Conservation (phyloP, 1,284 basidiomycete genomes). For the Ganoderma meredithae region DNA sequence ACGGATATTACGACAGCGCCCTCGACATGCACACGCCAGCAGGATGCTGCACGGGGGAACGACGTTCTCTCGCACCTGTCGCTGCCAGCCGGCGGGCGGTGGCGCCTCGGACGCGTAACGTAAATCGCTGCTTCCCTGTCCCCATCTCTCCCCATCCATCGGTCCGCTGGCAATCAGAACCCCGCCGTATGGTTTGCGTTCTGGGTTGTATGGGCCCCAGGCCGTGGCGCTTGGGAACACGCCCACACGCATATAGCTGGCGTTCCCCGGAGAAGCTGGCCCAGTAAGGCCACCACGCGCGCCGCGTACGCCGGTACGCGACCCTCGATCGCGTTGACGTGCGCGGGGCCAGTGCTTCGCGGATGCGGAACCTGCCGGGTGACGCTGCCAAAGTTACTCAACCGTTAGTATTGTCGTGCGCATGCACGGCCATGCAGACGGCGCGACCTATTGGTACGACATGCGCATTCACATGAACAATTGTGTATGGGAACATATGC, state of each 20-base stretch:
- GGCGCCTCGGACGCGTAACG: conserved; percentile 26
- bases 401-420: not conserved
- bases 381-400: conserved; percentile 5
- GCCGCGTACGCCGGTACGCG: conserved; percentile 17
- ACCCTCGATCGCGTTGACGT: conserved; percentile 20
- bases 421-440: not conserved
- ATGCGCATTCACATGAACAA: conserved; percentile 3
- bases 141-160: not conserved
- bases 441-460: conserved; percentile 3
- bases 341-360: conserved; percentile 5
- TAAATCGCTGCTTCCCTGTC: conserved; percentile 27
- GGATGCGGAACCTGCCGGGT: conserved; percentile 18
- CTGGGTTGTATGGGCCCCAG: conserved; percentile 7
- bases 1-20: conserved; percentile 29
- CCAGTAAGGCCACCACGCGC: conserved; percentile 1
- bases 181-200: conserved; percentile 7
- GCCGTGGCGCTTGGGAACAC: not conserved
- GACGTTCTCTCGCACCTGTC: conserved; percentile 22
- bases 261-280: conserved; percentile 2
- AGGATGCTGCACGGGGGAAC: conserved; percentile 20
- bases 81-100: conserved; percentile 17
- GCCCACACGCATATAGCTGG: not conserved
- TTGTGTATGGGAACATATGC: conserved; percentile 11
- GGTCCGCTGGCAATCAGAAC: conserved; percentile 19
- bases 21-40: conserved; percentile 24